phyloP scores from a whole-genome alignment of 2,329 filamentous ascomycete species.

The Paramyrothecium roridum region DNA sequence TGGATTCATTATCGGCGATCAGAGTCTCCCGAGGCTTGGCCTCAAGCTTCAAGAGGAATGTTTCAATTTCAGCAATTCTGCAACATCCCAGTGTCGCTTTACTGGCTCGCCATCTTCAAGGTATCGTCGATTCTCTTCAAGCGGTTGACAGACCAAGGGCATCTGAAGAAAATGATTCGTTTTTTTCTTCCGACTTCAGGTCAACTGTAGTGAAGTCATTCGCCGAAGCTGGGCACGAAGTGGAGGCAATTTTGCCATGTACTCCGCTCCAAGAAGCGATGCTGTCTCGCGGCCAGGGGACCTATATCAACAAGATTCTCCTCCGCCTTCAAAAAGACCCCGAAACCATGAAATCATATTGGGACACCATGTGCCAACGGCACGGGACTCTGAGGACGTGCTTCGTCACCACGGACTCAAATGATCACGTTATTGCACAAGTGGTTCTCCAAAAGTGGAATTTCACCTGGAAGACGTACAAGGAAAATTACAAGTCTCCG shows the following conservation, averaged over 20 bases:
- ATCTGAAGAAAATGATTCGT: neutral
- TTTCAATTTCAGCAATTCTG: conserved; percentile 70
- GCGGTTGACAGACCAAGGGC: neutral
- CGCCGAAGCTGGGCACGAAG: conserved; percentile 20
- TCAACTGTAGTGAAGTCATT: conserved; percentile 27
- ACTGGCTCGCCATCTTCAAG: conserved; percentile 39
- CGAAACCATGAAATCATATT: conserved; percentile 52
- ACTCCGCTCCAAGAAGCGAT: conserved; percentile 87
- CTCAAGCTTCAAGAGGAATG: conserved; percentile 34
- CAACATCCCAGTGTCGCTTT: conserved; percentile 63
- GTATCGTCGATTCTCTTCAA: neutral
- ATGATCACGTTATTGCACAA: conserved; percentile 65
- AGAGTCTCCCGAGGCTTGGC: conserved; percentile 58
- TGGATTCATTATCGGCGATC: conserved; percentile 84
- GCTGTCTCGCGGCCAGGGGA: conserved; percentile 53
- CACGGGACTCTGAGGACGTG: conserved; percentile 77
- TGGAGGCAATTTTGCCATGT: conserved; percentile 68
- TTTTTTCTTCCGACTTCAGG: conserved; percentile 24
- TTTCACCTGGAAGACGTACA: conserved; percentile 36
- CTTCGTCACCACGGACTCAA: conserved; percentile 64
- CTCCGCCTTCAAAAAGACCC: conserved; percentile 56
- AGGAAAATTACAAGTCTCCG: conserved; percentile 25
- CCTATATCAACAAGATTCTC: conserved; percentile 72
- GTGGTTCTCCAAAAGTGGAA: conserved; percentile 55
- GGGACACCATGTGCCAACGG: conserved; percentile 58